A percentile compares a stretch with the other conserved stretches of the same genome.
These are phyloP conservation scores for Isatis lusitanica DNA, from an alignment of 441 rosid genomes.

Conservation along the genomic window DNA sequence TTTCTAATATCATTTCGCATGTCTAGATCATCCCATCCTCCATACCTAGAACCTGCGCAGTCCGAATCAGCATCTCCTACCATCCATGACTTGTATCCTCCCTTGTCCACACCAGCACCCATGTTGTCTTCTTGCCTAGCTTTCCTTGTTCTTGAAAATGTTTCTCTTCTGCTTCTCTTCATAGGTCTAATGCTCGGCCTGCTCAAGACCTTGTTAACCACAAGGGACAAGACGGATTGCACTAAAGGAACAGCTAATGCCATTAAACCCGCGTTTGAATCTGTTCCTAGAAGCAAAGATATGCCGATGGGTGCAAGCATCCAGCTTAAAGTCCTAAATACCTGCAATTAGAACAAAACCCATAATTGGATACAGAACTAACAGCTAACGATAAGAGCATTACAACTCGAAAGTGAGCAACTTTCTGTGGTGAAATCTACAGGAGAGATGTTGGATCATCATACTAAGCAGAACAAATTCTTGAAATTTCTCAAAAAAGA, in stretches of 20 bases:
- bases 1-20: constrained; percentile 28
- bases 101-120: constrained; percentile 29
- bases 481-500: background rate
- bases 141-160: constrained; percentile 39
- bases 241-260: constrained; percentile 86
- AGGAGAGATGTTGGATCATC: background rate
- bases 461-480: background rate
- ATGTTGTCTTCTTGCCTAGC: constrained; percentile 35
- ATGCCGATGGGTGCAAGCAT: constrained; percentile 75
- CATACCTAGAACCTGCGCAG: constrained; percentile 40
- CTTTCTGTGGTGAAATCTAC: background rate
- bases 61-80: constrained; percentile 38
- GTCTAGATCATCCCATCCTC: constrained; percentile 92
- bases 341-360: constrained; percentile 39
- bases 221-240: constrained; percentile 62
- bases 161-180: constrained; percentile 46
- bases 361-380: background rate
- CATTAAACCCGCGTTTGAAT: constrained; percentile 76
- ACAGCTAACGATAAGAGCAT: background rate
- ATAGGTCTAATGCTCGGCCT: constrained; percentile 38
- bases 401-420: background rate
- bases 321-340: constrained; percentile 71
- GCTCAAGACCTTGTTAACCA: constrained; percentile 58
- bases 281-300: constrained; percentile 70
- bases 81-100: constrained; percentile 67